Conservation (phyloP, 1,284 basidiomycete species). For the Boletellus deceptivus region DNA sequence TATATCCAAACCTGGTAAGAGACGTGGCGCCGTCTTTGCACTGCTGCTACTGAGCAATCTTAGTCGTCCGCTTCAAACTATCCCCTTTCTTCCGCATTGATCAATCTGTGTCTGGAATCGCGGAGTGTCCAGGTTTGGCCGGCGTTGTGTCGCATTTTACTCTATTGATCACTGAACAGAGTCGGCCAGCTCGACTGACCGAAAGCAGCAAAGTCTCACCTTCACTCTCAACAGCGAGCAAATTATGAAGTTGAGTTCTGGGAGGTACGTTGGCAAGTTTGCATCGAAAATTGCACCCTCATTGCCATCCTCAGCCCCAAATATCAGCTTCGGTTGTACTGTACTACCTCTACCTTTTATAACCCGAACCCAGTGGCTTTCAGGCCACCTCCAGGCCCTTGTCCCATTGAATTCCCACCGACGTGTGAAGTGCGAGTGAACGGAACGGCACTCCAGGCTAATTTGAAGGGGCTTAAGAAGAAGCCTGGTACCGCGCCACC, state of each 20-base stretch:
- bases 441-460: conserved; percentile 64
- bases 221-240: conserved; percentile 69
- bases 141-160: conserved; percentile 1
- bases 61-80: conserved; percentile 73
- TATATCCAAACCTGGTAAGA: conserved; percentile 31
- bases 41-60: conserved; percentile 8
- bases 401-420: conserved; percentile 87
- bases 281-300: conserved; percentile 6
- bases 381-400: conserved; percentile 48
- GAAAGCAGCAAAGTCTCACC: conserved; percentile 57
- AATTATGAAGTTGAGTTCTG: conserved; percentile 53
- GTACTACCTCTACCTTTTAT: conserved; percentile 88
- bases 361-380: conserved; percentile 49
- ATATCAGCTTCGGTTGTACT: conserved; percentile 86
- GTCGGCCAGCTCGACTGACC: conserved; percentile 72
- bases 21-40: background rate
- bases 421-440: conserved; percentile 92
- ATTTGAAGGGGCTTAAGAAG: conserved; percentile 91
- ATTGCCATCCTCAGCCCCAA: conserved; percentile 46
- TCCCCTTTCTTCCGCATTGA: conserved; percentile 78
- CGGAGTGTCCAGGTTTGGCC: conserved; percentile 70
- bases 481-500: conserved; percentile 96
- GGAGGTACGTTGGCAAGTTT: conserved; percentile 40
- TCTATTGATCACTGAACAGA: conserved; percentile 47
- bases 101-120: conserved; percentile 58